Evolutionary conservation across 352 stramenopile species (phyloP).

Genomic region (Aphanomyces cochlioides): DNA sequence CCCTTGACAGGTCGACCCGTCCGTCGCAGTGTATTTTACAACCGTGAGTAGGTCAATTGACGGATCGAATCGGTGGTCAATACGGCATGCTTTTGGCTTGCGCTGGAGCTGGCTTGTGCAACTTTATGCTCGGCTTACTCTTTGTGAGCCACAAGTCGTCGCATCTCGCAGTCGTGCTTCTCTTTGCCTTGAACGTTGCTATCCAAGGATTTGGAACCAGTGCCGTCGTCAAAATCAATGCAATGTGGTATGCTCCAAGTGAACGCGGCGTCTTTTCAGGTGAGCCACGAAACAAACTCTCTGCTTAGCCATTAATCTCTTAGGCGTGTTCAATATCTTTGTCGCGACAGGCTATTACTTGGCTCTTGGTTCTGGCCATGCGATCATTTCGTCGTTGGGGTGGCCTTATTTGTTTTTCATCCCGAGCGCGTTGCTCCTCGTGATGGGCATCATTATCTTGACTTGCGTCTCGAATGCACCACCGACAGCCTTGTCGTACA

Average conservation of each 20-base stretch:
- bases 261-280: conserved; percentile 61
- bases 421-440: conserved; percentile 44
- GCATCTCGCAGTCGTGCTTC: conserved; percentile 48
- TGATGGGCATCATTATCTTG: conserved; percentile 55
- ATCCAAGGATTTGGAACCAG: conserved; percentile 76
- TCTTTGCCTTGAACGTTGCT: conserved; percentile 65
- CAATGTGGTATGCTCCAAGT: conserved; percentile 58
- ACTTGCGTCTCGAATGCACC: conserved; percentile 57
- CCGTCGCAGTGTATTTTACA: not conserved
- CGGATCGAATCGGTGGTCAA: conserved; percentile 61
- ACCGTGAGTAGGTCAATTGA: conserved; percentile 39
- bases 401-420: conserved; percentile 75
- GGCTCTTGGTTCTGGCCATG: conserved; percentile 56
- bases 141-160: conserved; percentile 49
- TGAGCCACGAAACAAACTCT: not conserved
- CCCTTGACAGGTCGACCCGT: conserved; percentile 47
- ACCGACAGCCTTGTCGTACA: conserved; percentile 39
- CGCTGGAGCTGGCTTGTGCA: conserved; percentile 56
- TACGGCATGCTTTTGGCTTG: conserved; percentile 71
- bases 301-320: too few species aligned
- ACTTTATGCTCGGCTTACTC: conserved; percentile 50
- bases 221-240: conserved; percentile 83
- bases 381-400: conserved; percentile 56
- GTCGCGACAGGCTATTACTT: conserved; percentile 72
- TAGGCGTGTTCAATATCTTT: conserved; percentile 73